A percentile compares a stretch with the other conserved stretches of the same genome.
phyloP scores from a whole-genome alignment of 768 basidiomycete genomes.

The Mrakia gelida region DNA sequence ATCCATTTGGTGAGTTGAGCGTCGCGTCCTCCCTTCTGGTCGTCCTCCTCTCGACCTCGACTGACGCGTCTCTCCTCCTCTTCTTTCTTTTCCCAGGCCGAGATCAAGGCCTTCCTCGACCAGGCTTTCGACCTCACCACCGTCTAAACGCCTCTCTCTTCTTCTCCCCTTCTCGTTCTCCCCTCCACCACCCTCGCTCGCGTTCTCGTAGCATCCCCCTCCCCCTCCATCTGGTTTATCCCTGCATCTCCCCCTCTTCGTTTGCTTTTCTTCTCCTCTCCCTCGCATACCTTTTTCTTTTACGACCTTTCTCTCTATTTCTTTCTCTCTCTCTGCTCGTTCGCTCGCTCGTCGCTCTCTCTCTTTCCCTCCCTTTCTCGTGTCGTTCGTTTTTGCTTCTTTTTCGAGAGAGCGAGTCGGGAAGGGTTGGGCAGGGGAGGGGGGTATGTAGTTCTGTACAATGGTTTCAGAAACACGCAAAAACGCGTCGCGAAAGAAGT shows the following conservation, averaged over 20 bases:
- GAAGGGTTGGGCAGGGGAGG: too few species aligned
- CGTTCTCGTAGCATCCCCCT: background rate
- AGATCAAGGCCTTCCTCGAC: slow-evolving; percentile 66
- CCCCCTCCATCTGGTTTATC: background rate
- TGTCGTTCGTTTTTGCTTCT: background rate
- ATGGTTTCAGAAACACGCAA: too few species aligned
- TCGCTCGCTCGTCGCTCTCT: background rate
- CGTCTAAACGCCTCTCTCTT: background rate
- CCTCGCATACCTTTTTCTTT: background rate
- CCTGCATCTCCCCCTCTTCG: background rate
- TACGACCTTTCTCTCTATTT: background rate
- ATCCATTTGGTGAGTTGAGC: slow-evolving; percentile 19
- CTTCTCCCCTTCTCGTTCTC: background rate
- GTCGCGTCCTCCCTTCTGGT: too few species aligned
- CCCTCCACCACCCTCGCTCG: background rate
- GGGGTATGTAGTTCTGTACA: background rate
- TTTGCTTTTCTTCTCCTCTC: background rate
- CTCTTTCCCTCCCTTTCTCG: background rate
- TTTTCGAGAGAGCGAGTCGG: too few species aligned
- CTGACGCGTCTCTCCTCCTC: slow-evolving; percentile 42
- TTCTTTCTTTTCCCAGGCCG: slow-evolving; percentile 71
- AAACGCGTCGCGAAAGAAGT: too few species aligned
- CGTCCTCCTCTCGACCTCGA: background rate
- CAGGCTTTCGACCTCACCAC: slow-evolving; percentile 43
- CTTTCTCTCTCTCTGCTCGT: background rate